These are phyloP conservation scores for Dalechampia spathulata DNA, from an alignment of 441 rosid species.

Conservation along the genomic window DNA sequence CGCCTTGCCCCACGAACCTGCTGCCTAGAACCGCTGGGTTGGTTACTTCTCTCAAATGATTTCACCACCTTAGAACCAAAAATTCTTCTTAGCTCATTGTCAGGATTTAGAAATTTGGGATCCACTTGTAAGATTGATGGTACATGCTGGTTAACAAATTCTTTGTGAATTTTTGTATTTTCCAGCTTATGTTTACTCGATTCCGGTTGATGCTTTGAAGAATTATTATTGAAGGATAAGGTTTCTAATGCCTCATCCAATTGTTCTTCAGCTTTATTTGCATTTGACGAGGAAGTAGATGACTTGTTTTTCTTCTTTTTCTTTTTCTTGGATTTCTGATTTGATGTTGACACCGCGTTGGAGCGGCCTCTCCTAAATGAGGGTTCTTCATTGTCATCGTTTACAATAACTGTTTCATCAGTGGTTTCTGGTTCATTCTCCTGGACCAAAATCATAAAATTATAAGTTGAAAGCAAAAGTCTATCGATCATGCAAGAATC, in stretches of 20 bases:
- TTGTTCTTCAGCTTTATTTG: conserved; percentile 22
- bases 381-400: conserved; percentile 17
- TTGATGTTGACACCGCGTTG: conserved; percentile 24
- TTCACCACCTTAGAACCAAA: conserved; percentile 85
- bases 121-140: conserved; percentile 48
- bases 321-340: conserved; percentile 63
- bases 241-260: conserved; percentile 42
- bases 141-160: conserved; percentile 23
- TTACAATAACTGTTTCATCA: conserved; percentile 21
- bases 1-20: conserved; percentile 69
- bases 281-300: conserved; percentile 25
- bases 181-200: conserved; percentile 22
- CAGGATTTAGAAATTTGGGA: conserved; percentile 65
- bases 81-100: conserved; percentile 67
- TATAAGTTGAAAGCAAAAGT: conserved; percentile 10
- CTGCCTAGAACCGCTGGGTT: conserved; percentile 55
- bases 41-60: conserved; percentile 63
- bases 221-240: conserved; percentile 33
- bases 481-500: background rate
- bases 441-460: conserved; percentile 26
- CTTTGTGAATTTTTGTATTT: conserved; percentile 19
- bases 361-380: conserved; percentile 14
- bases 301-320: conserved; percentile 73
- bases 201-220: conserved; percentile 20
- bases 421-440: conserved; percentile 27